These are phyloP conservation scores for Cronartium quercuum DNA, from an alignment of 1,284 basidiomycete species.

Conservation along the genomic window DNA sequence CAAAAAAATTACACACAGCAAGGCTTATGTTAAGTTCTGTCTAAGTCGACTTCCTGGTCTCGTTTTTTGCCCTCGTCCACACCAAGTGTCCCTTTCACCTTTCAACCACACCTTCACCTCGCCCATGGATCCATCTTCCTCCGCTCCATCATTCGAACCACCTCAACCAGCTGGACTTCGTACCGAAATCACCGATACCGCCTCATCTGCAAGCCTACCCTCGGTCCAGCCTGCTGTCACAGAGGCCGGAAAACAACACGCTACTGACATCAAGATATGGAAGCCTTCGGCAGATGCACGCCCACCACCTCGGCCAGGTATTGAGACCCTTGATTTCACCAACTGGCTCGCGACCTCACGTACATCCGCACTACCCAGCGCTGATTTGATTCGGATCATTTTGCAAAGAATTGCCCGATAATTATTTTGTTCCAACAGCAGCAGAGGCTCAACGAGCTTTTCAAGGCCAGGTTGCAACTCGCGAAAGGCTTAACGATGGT, in stretches of 20 bases:
- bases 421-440: constrained; percentile 66
- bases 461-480: constrained; percentile 60
- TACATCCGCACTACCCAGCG: constrained; percentile 16
- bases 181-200: neutral
- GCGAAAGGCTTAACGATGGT: constrained; percentile 64
- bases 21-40: too few species aligned
- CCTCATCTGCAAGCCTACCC: neutral
- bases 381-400: neutral
- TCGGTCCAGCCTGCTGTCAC: neutral
- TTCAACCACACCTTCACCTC: too few species aligned
- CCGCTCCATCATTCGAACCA: neutral
- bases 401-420: constrained; percentile 57
- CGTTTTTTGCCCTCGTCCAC: too few species aligned
- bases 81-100: too few species aligned
- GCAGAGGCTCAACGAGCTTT: constrained; percentile 65
- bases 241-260: neutral
- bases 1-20: too few species aligned
- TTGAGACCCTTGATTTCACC: neutral
- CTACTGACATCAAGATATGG: constrained; percentile 30
- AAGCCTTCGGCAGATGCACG: constrained; percentile 15
- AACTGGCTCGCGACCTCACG: neutral
- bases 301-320: constrained; percentile 32
- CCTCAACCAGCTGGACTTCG: neutral
- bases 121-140: neutral
- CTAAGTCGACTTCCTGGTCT: too few species aligned